Evolutionary conservation across 1,139 yeast genomes (phyloP).

Genomic region (Yamadazyma jaroonii): DNA sequence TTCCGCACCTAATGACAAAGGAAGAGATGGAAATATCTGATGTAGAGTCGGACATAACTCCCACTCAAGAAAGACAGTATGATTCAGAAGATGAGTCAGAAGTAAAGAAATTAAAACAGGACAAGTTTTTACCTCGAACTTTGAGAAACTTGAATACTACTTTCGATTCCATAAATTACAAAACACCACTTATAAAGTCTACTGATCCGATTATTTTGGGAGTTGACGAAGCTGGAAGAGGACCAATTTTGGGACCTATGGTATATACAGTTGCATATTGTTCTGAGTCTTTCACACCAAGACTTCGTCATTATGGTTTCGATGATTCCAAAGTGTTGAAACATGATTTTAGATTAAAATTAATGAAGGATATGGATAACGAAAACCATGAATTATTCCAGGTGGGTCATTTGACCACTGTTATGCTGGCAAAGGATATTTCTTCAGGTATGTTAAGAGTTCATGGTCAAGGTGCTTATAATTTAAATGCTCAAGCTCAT

Average conservation of each 20-base stretch:
- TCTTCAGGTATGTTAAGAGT: constrained; percentile 81
- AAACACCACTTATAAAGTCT: constrained; percentile 28
- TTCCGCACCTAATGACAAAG: constrained; percentile 6
- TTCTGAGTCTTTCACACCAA: constrained; percentile 48
- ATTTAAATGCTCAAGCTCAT: constrained; percentile 94
- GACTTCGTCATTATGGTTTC: constrained; percentile 66
- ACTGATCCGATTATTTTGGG: constrained; percentile 56
- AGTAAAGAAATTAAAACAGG: constrained; percentile 1
- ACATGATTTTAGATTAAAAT: constrained; percentile 61
- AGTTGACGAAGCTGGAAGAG: constrained; percentile 98
- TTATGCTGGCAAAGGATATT: constrained; percentile 85
- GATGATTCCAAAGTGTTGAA: constrained; percentile 90
- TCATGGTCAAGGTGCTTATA: constrained; percentile 57
- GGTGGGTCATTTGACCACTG: constrained; percentile 86
- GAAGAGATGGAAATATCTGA: constrained; percentile 7
- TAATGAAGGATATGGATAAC: constrained; percentile 59
- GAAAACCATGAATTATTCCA: constrained; percentile 41
- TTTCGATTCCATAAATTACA: constrained; percentile 35
- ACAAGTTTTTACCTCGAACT: constrained; percentile 32
- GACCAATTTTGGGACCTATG: constrained; percentile 97
- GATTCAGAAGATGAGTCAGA: background rate
- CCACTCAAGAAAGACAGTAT: background rate
- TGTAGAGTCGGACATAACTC: background rate
- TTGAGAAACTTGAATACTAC: constrained; percentile 22
- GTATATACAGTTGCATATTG: constrained; percentile 90